Evolutionary conservation across 495 filamentous ascomycete genomes (phyloP), one percentile per base, ranked within the genome.

Genomic region (Aspergillus funiculosus): DNA sequence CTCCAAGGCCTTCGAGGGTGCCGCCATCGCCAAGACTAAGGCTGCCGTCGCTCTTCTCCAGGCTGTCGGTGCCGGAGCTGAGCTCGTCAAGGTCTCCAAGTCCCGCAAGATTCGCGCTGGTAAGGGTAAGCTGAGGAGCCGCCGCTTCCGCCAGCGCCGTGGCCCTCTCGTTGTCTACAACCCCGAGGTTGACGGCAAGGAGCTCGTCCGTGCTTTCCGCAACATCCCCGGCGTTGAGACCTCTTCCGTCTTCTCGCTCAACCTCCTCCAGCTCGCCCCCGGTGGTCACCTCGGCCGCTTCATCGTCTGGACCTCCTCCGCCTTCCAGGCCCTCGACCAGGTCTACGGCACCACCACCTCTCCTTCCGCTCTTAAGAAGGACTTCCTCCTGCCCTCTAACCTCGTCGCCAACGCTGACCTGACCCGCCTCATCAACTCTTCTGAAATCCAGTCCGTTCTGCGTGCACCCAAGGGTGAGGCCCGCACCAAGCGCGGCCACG

Each of bases 211-310:
- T 63, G 89, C 89, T 48, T 95, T 95, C 82, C 89, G 92, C 79
- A 98, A 98, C 80, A 83, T 98, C 64, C 81, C 92, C 57, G 92
- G 92, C 77, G 91, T 97, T 57, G 92, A 98, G 85, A 96, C 89
- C 53, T 90, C 78, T 63, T 83, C 89, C 44, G 92, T 98, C 68
- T 90, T 84, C 74, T 77, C 88, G 50, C 81, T 98, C 58, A 98
- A 98, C 80, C 91, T 98, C 61, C 86, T 98, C 66, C 92, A 97
- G 76, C 87, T 98, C 64, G 92, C 92, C 53, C 92, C 92, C 48
- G 92, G 92, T 79, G 92, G 92, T 60, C 92, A 98, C 75, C 87
- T 98, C 63, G 92, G 92, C 60, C 94, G 92, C 64, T 98, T 98
- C 82, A 79, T 97, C 70, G 79, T 98, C 79, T 98, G 92, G 92